Evolutionary conservation across 2,329 filamentous ascomycete species (phyloP).

Genomic region (Ceratocystis colombiana): DNA sequence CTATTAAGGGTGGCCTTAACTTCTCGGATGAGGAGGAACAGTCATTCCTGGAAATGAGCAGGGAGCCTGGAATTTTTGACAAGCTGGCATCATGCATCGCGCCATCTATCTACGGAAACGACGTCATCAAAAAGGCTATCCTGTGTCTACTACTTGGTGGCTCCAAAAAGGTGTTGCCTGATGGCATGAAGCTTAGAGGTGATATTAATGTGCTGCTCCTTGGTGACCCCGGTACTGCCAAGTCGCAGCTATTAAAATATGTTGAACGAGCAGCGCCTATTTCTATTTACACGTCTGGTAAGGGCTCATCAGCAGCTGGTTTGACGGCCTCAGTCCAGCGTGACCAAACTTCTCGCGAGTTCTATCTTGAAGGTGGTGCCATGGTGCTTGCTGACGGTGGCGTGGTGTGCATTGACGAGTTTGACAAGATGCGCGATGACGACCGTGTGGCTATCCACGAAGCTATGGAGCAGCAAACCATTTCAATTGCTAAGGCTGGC

Average conservation of each 20-base stretch:
- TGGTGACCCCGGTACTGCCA: conserved; percentile 95
- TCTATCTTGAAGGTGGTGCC: conserved; percentile 94
- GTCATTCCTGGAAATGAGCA: conserved; percentile 84
- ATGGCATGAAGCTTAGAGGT: conserved; percentile 94
- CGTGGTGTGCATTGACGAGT: conserved; percentile 97
- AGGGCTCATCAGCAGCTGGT: conserved; percentile 95
- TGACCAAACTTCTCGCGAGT: conserved; percentile 83
- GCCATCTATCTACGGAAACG: conserved; percentile 92
- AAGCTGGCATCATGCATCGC: conserved; percentile 87
- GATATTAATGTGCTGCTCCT: conserved; percentile 96
- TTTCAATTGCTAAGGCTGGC: conserved; percentile 95
- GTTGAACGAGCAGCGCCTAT: conserved; percentile 94
- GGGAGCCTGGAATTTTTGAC: conserved; percentile 83
- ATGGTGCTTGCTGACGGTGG: conserved; percentile 97
- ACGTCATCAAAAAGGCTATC: conserved; percentile 95
- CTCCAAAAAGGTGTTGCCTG: conserved; percentile 93
- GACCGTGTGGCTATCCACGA: conserved; percentile 97
- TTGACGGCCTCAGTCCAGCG: conserved; percentile 93
- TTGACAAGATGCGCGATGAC: conserved; percentile 99
- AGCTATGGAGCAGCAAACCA: conserved; percentile 99
- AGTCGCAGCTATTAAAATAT: conserved; percentile 94
- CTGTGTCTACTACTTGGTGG: conserved; percentile 86
- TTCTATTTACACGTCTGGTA: conserved; percentile 96
- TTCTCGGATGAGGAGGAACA: conserved; percentile 96
- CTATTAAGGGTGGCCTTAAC: conserved; percentile 68